Evolutionary conservation across 345 rosid genomes (phyloP).

Genomic region (Syzygium jambos): DNA sequence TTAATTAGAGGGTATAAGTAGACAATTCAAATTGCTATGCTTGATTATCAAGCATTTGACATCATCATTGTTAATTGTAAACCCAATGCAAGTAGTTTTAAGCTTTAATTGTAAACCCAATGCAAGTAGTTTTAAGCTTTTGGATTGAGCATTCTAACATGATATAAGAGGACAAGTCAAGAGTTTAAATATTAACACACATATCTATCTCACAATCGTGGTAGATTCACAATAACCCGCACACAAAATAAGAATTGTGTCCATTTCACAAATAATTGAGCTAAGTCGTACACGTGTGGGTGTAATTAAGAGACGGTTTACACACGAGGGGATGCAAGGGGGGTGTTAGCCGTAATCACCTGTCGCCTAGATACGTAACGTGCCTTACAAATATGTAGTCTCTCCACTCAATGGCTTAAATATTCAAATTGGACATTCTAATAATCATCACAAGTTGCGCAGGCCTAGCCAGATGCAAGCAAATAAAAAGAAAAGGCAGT

Average conservation of each 20-base stretch:
- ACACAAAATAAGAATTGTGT: background rate
- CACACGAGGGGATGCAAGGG: background rate
- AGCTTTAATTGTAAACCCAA: background rate
- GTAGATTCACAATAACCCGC: background rate
- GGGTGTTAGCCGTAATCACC: background rate
- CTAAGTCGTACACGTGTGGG: background rate
- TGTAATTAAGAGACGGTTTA: background rate
- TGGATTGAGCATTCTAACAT: background rate
- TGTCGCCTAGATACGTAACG: background rate
- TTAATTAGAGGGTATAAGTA: background rate
- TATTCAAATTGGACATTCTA: background rate
- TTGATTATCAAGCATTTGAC: background rate
- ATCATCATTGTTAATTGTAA: background rate
- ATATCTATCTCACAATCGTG: background rate
- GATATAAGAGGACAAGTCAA: background rate
- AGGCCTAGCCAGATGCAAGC: background rate
- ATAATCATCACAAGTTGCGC: background rate
- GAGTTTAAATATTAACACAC: background rate
- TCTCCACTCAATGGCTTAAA: background rate
- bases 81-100: background rate
- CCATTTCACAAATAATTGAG: background rate
- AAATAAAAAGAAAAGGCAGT: background rate
- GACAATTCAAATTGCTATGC: background rate
- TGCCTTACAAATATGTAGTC: background rate
- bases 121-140: background rate